Base-by-base conservation (phyloP, 1,284 basidiomycete genomes). In the Apiotrichum gracile region DNA sequence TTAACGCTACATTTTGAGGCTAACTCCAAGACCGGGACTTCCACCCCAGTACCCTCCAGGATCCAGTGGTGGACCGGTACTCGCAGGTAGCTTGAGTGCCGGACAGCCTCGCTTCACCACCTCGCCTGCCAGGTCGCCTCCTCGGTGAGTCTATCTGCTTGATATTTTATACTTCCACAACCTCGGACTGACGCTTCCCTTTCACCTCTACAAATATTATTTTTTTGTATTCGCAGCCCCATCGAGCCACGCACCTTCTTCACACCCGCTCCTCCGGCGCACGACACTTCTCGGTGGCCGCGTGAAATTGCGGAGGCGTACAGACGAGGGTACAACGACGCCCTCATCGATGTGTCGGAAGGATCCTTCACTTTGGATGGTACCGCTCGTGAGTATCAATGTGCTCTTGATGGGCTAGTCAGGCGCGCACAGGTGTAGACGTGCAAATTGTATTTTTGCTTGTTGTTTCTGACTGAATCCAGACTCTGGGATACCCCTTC, bases 351-450 rank as follows among this genome's bases (percentile, higher is more conserved):
- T 25, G 47, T 58, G 2, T 26, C 44, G 2, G 50, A 54, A 9
- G 57, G 57, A 1, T 38, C 39, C 5, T 31, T 55, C 24, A 52
- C 49, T 26, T 22, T 58, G 16, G 57, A 58, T 19, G 47, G 44
- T 13, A 40, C 31, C 4, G 35, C 42, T 13, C 41, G 57, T 58
- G 21, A 55, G 57, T 58, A 17, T 42, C 6, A 19, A 6, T 14
- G 39, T 10, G 5, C n/a, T n/a, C n/a, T n/a, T n/a, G n/a, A n/a
- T n/a, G n/a, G n/a, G n/a, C n/a, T n/a, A n/a, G n/a, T n/a, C n/a
- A n/a, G n/a, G n/a, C n/a, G n/a, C n/a, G n/a, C n/a, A n/a, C n/a
- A n/a, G n/a, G n/a, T n/a, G n/a, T n/a, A n/a, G n/a, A n/a, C n/a
- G n/a, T n/a, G n/a, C n/a, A n/a, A n/a, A n/a, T n/a, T n/a, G n/a